Percentiles rank a stretch among this genome's conserved stretches.
Evolutionary conservation across 148 eudicot genomes (phyloP).

Genomic region (Limonium bicolor): DNA sequence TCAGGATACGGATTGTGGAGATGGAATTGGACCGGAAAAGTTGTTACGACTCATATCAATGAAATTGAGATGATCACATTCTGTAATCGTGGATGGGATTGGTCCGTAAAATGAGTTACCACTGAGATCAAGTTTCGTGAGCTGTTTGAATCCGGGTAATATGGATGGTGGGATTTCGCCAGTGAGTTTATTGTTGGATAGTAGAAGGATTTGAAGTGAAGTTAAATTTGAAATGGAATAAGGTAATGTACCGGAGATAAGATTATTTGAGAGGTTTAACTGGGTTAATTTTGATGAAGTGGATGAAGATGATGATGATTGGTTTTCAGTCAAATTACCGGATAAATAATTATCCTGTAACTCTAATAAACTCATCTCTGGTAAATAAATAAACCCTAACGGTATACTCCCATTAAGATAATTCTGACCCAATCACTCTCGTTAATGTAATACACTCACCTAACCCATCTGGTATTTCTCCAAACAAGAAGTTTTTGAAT

Average conservation of each 20-base stretch:
- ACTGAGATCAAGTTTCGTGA: slow-evolving; percentile 47
- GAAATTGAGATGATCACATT: slow-evolving; percentile 50
- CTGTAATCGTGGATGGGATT: slow-evolving; percentile 57
- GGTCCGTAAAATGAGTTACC: slow-evolving; percentile 41
- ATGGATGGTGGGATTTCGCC: slow-evolving; percentile 67
- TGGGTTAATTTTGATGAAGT: slow-evolving; percentile 34
- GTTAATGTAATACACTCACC: slow-evolving; percentile 58
- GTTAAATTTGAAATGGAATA: slow-evolving; percentile 55
- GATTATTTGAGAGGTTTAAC: slow-evolving; percentile 61
- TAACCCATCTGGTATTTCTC: slow-evolving; percentile 52
- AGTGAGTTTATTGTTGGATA: slow-evolving; percentile 53
- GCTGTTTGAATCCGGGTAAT: slow-evolving; percentile 42
- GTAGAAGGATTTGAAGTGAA: slow-evolving; percentile 47
- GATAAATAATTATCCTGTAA: slow-evolving; percentile 59
- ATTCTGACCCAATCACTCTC: slow-evolving; percentile 74
- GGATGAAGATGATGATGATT: neutral
- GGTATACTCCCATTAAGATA: slow-evolving; percentile 91
- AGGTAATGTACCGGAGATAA: slow-evolving; percentile 51
- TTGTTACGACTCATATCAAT: slow-evolving; percentile 88
- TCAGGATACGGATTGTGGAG: slow-evolving; percentile 43
- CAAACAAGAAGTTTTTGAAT: slow-evolving; percentile 66
- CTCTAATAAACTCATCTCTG: slow-evolving; percentile 63
- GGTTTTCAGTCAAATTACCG: slow-evolving; percentile 48
- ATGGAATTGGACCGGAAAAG: slow-evolving; percentile 72
- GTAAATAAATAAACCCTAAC: slow-evolving; percentile 65